Evolutionary conservation across 371 early-diverging fungal genomes (phyloP).

Genomic region (Coemansia sp.): DNA sequence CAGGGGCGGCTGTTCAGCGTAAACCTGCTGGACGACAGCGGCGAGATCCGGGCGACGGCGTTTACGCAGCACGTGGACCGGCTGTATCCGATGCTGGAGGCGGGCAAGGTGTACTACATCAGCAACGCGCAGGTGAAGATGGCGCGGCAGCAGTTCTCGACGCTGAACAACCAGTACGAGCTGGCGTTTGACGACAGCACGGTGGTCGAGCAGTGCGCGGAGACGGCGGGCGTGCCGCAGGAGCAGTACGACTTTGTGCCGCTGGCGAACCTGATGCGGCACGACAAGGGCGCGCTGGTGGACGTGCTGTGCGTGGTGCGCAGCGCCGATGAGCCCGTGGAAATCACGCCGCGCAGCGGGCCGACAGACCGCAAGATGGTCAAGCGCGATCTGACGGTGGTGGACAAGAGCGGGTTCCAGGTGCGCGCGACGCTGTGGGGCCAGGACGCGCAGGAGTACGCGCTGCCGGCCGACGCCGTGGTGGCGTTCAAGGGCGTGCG

Average conservation of each 20-base stretch:
- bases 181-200: slow-evolving; percentile 68
- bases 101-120: slow-evolving; percentile 83
- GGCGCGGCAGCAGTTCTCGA: slow-evolving; percentile 85
- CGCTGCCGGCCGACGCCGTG: slow-evolving; percentile 57
- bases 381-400: slow-evolving; percentile 85
- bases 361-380: slow-evolving; percentile 52
- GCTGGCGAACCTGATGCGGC: slow-evolving; percentile 60
- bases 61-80: slow-evolving; percentile 82
- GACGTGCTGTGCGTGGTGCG: slow-evolving; percentile 85
- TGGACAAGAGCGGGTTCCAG: slow-evolving; percentile 72
- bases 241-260: slow-evolving; percentile 69
- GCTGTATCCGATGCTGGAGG: slow-evolving; percentile 71
- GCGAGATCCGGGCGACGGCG: slow-evolving; percentile 89
- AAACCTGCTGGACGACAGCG: slow-evolving; percentile 80
- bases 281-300: slow-evolving; percentile 63
- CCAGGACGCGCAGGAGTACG: slow-evolving; percentile 69
- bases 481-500: slow-evolving; percentile 81
- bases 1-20: slow-evolving; percentile 91
- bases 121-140: slow-evolving; percentile 78
- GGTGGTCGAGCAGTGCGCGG: slow-evolving; percentile 56
- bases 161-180: slow-evolving; percentile 90
- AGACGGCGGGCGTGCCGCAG: slow-evolving; percentile 61
- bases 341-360: slow-evolving; percentile 68
- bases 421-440: slow-evolving; percentile 93
- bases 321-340: slow-evolving; percentile 60